These are phyloP conservation scores for Lobosporangium transversale DNA, from an alignment of 192 early-diverging fungal species.

Conservation along the genomic window DNA sequence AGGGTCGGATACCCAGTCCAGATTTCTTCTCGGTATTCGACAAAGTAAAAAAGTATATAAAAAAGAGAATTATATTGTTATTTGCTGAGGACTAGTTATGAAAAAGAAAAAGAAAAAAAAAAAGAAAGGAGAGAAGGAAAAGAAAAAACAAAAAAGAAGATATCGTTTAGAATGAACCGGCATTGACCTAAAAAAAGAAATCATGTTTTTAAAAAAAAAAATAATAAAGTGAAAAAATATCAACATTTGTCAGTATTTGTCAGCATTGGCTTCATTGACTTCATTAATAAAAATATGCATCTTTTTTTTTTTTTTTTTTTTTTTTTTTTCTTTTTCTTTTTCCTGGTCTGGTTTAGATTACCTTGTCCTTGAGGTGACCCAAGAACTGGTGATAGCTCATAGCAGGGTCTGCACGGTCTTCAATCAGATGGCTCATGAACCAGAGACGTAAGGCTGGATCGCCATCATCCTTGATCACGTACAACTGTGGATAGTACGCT, in stretches of 20 bases:
- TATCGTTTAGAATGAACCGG: slow-evolving; percentile 25
- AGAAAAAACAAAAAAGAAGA: not conserved
- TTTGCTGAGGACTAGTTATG: slow-evolving; percentile 24
- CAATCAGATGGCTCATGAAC: slow-evolving; percentile 89
- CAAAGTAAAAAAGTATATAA: no score
- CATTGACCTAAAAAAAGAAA: slow-evolving; percentile 44
- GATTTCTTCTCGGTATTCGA: no score
- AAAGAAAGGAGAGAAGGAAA: no score
- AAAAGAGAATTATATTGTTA: slow-evolving; percentile 19
- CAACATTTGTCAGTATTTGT: not conserved
- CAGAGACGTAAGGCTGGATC: slow-evolving; percentile 81
- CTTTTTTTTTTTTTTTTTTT: no score
- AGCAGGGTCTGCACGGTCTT: slow-evolving; percentile 85
- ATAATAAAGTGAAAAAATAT: not conserved
- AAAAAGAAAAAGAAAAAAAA: not conserved
- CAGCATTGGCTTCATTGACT: not conserved
- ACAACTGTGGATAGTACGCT: slow-evolving; percentile 78
- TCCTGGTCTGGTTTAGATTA: not conserved
- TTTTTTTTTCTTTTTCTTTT: no score
- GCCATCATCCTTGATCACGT: slow-evolving; percentile 93
- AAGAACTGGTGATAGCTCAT: slow-evolving; percentile 84
- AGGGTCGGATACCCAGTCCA: no score
- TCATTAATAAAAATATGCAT: no score
- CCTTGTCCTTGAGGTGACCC: slow-evolving; percentile 75
- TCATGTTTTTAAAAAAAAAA: slow-evolving; percentile 10